Evolutionary conservation across 805 yeast species (phyloP), one percentile per base, ranked within the genome.

Genomic region (Candida quercuum): DNA sequence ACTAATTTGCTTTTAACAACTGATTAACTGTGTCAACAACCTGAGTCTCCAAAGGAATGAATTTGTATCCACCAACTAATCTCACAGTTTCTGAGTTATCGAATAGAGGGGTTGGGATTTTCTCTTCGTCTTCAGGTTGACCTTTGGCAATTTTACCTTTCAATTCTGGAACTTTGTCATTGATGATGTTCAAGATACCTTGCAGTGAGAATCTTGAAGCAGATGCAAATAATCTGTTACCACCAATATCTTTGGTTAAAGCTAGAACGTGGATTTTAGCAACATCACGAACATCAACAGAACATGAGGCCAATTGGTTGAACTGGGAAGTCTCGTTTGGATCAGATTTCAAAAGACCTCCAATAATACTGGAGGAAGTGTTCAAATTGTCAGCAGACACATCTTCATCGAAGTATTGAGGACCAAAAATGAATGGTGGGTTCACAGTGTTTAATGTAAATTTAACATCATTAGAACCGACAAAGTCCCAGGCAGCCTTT

Each of bases 401-500:
- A 22, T 56, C 55, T 40, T 66, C 62, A 24, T 75, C 69, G 35
- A 71, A 69, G 7, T 63, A 67, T 46, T 74, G 76, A 6, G 81
- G 81, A 4, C 81, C 82, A 46, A 72, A 72, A 1, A 74, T 76
- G 51, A 60, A 71, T 7, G 67, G 65, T 1, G 81, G 81, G 40
- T 67, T 69, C 14, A 76, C 61, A 4, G 70, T 60, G 29, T 64
- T 57, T 36, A 74, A 47, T 24, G 57, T 58, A 48, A 74, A 66
- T 35, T 54, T 51, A 34, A 54, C 44, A 23, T 57, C 50, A 19
- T 59, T 49, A 20, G 48, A 56, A 31, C 53, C 40, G 18, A 61
- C 41, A 32, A 69, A 57, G 25, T 72, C 69, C 83, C 86, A 77
- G 7, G 79, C 81, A 1, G 73, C 71, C 35, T 60, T 56, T 53